Evolutionary conservation across 1,284 basidiomycete species (phyloP).

Genomic region (Salmacisia buchloeana): DNA sequence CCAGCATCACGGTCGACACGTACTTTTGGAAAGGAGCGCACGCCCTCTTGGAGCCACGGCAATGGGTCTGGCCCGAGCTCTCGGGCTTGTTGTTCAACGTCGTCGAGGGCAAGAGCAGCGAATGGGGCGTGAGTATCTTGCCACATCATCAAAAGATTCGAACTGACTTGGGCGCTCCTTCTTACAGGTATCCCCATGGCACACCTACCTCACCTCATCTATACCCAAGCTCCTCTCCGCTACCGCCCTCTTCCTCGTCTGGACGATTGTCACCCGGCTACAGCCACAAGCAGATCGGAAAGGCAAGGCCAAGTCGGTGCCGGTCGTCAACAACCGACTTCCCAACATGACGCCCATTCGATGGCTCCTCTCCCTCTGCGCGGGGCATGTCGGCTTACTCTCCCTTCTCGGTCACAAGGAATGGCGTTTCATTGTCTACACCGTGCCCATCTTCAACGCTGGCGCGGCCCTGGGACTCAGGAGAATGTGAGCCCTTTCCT

Average conservation of each 20-base stretch:
- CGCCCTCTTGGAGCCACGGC: constrained; percentile 48
- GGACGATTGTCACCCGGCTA: constrained; percentile 42
- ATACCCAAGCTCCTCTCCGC: constrained; percentile 72
- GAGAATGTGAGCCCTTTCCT: neutral
- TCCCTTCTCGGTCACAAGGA: constrained; percentile 69
- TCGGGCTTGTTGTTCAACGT: constrained; percentile 79
- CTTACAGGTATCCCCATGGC: constrained; percentile 60
- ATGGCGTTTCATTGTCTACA: constrained; percentile 90
- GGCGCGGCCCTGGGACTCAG: constrained; percentile 62
- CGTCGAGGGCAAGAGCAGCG: constrained; percentile 71
- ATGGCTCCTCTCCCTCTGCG: neutral
- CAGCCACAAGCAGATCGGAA: constrained; percentile 5
- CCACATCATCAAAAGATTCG: neutral
- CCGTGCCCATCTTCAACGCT: constrained; percentile 74
- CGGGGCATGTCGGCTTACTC: constrained; percentile 61
- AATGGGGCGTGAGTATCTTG: constrained; percentile 72
- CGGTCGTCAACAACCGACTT: neutral
- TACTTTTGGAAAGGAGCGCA: constrained; percentile 67
- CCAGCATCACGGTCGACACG: constrained; percentile 64
- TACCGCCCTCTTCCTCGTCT: constrained; percentile 55
- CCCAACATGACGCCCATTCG: neutral
- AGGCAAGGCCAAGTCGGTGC: neutral
- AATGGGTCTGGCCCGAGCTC: constrained; percentile 76
- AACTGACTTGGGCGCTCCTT: constrained; percentile 52
- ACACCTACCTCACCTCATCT: constrained; percentile 65